phyloP scores from a whole-genome alignment of 768 basidiomycete genomes.

The Boletus sp. region DNA sequence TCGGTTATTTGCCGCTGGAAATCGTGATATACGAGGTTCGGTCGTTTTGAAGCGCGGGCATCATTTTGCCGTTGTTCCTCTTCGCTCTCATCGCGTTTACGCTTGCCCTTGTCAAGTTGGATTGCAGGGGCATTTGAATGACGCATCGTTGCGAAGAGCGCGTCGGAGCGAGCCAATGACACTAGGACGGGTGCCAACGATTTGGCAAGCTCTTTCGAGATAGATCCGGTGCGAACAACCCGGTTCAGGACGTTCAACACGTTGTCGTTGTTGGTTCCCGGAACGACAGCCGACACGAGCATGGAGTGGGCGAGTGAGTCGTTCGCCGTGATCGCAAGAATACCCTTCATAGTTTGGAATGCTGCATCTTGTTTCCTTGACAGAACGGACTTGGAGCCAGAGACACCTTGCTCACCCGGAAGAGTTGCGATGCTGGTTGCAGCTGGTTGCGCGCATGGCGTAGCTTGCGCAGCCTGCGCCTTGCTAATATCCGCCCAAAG shows the following conservation, averaged over 20 bases:
- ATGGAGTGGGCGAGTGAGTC: conserved; percentile 56
- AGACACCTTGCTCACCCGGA: conserved; percentile 7
- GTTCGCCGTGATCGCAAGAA: conserved; percentile 55
- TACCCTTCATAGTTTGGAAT: conserved; percentile 61
- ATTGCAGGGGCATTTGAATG: conserved; percentile 62
- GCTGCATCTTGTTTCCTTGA: conserved; percentile 56
- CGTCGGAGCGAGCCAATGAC: conserved; percentile 61
- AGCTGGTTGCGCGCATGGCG: conserved; percentile 18
- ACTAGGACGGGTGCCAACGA: conserved; percentile 63
- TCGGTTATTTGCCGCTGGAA: conserved; percentile 58
- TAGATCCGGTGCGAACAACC: conserved; percentile 44
- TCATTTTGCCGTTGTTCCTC: conserved; percentile 30
- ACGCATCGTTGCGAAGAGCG: conserved; percentile 62
- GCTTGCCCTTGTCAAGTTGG: conserved; percentile 70
- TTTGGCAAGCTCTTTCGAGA: conserved; percentile 54
- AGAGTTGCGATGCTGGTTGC: background rate
- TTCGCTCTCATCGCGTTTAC: conserved; percentile 61
- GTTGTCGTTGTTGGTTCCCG: conserved; percentile 41
- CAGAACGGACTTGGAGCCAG: conserved; percentile 9
- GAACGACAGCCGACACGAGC: conserved; percentile 51
- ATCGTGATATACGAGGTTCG: conserved; percentile 42
- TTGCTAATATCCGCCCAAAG: conserved; percentile 75
- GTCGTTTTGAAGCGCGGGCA: conserved; percentile 42
- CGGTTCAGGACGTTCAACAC: conserved; percentile 56
- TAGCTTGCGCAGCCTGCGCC: conserved; percentile 47